These are phyloP conservation scores for Cladosporium colombiae DNA, from an alignment of 2,329 filamentous ascomycete species.

Conservation along the genomic window DNA sequence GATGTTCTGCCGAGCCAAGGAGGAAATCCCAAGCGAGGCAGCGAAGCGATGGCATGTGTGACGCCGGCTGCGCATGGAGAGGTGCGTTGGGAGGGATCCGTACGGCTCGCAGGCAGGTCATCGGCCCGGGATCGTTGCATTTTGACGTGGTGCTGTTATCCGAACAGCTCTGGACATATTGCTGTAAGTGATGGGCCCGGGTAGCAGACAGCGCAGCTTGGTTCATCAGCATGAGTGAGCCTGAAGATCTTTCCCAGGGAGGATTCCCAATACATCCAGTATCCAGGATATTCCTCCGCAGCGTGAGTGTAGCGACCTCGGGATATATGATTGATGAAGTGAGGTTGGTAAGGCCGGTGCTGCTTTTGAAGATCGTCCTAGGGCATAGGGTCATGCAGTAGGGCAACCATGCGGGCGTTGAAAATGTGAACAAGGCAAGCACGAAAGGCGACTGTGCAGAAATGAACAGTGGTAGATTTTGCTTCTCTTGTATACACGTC, in stretches of 20 bases:
- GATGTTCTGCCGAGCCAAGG: not conserved
- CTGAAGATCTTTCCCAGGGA: not conserved
- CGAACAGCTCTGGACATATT: not conserved
- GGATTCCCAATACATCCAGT: too few relatives aligned
- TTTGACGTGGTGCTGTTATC: not conserved
- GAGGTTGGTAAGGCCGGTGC: not conserved
- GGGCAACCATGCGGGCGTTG: not conserved
- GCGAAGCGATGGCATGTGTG: too few relatives aligned
- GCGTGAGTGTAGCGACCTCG: not conserved
- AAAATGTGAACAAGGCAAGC: not conserved
- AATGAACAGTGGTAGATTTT: not conserved
- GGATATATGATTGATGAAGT: not conserved
- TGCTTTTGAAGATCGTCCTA: slow-evolving; percentile 7
- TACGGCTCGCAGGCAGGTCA: not conserved
- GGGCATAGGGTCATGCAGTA: slow-evolving; percentile 8
- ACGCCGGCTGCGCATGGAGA: not conserved
- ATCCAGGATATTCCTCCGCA: not conserved
- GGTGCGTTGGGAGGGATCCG: not conserved
- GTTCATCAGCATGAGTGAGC: not conserved
- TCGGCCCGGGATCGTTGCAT: not conserved
- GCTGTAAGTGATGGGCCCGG: not conserved
- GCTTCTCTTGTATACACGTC: not conserved
- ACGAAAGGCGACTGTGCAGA: not conserved
- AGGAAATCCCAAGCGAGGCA: too few relatives aligned
- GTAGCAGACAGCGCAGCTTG: not conserved